These are phyloP conservation scores for Lentinula boryana DNA, from an alignment of 768 basidiomycete species.

Conservation along the genomic window DNA sequence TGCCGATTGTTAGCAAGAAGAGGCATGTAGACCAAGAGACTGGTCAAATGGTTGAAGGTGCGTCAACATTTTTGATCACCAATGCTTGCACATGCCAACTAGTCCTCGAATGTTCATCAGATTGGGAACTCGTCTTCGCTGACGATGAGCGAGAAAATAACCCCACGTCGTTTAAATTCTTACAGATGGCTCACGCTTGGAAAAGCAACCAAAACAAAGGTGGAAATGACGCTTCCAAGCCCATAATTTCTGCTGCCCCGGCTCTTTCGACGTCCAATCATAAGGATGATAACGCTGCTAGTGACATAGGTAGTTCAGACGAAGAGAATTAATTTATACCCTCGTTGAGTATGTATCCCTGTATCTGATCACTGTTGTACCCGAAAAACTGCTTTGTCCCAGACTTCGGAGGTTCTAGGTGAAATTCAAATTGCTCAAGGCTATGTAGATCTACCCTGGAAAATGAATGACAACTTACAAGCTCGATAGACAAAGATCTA, in stretches of 20 bases:
- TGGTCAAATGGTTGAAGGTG: slow-evolving; percentile 83
- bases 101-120: slow-evolving; percentile 29
- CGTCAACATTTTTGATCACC: slow-evolving; percentile 15
- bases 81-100: background rate
- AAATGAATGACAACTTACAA: background rate
- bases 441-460: background rate
- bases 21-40: slow-evolving; percentile 81
- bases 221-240: slow-evolving; percentile 23
- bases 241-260: slow-evolving; percentile 29
- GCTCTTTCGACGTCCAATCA: background rate
- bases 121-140: slow-evolving; percentile 93
- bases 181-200: slow-evolving; percentile 95
- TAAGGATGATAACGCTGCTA: slow-evolving; percentile 30
- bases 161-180: slow-evolving; percentile 90
- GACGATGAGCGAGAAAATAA: slow-evolving; percentile 95
- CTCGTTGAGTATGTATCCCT: background rate
- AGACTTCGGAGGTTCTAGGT: background rate
- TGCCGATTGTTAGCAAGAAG: slow-evolving; percentile 86
- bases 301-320: slow-evolving; percentile 54
- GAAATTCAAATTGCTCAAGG: too few relatives aligned
- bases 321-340: slow-evolving; percentile 20
- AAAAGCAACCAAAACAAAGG: slow-evolving; percentile 45
- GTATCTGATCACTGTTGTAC: background rate
- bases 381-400: background rate
- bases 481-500: background rate